Evolutionary conservation across 2,329 filamentous ascomycete genomes (phyloP).

Genomic region (Tolypocladium ovalisporum): DNA sequence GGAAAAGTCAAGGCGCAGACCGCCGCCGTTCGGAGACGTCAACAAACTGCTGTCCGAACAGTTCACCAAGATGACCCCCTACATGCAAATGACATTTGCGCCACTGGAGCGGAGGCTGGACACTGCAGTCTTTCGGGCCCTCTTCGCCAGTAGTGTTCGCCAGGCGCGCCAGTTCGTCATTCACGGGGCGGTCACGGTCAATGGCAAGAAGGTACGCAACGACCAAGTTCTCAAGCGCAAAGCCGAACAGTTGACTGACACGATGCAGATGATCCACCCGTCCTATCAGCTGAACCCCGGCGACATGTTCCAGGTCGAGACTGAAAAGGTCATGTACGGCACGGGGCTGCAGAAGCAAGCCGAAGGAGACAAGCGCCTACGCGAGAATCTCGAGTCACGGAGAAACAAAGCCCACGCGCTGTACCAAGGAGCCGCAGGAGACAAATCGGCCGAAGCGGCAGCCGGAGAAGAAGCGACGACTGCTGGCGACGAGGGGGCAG

Average conservation of each 20-base stretch:
- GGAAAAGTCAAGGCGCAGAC: slow-evolving; percentile 6
- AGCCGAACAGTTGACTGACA: slow-evolving; percentile 2
- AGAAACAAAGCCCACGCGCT: slow-evolving; percentile 16
- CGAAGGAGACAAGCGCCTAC: slow-evolving; percentile 11
- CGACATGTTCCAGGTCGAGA: slow-evolving; percentile 94
- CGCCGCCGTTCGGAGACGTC: slow-evolving; percentile 16
- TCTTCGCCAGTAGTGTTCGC: slow-evolving; percentile 87
- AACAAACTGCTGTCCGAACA: slow-evolving; percentile 22
- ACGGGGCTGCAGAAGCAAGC: slow-evolving; percentile 62
- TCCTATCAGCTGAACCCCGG: slow-evolving; percentile 93
- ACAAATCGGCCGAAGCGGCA: background rate
- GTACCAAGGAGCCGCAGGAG: slow-evolving; percentile 8
- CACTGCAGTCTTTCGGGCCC: slow-evolving; percentile 82
- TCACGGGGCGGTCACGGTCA: slow-evolving; percentile 88
- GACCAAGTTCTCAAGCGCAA: background rate
- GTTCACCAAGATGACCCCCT: slow-evolving; percentile 55
- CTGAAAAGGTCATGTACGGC: slow-evolving; percentile 77
- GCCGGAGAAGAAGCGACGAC: background rate
- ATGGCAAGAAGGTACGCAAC: slow-evolving; percentile 73
- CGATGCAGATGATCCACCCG: slow-evolving; percentile 70
- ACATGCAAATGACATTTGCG: slow-evolving; percentile 93
- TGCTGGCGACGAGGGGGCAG: slow-evolving; percentile 4
- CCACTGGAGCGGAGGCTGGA: slow-evolving; percentile 86
- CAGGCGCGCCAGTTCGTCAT: slow-evolving; percentile 92
- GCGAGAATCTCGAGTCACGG: slow-evolving; percentile 14